Base-by-base conservation (phyloP, 192 early-diverging fungal genomes). In the Coemansia sp. region DNA sequence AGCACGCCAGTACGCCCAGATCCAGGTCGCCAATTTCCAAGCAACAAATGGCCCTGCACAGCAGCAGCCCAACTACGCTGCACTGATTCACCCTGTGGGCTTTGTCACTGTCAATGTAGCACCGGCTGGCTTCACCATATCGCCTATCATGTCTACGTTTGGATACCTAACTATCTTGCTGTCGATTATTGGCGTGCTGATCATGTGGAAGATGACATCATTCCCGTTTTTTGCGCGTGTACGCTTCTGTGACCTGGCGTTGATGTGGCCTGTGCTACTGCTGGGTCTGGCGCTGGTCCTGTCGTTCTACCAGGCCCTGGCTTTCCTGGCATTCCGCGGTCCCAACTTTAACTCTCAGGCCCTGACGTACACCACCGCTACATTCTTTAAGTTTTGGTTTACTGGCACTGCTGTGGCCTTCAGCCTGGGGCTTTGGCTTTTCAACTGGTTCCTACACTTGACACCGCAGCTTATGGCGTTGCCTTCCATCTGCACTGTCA, bases 321-420 rank as follows among this genome's bases (percentile, higher is more conserved):
- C 75, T 0, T 62, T 78, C 54, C 56, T 78, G 44, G 75, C 70
- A 0, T 78, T 65, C 59, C 60, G 67, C 9, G 75, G 75, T 7
- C 75, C 75, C 34, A 52, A 56, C 25, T 78, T 66, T 54, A 69
- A 69, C 58, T 20, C 47, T 5, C 55, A 54, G 37, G 67, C 70
- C 3, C 70, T 68, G 11, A 57, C 58, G 3, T 78, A 72, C 60
- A 78, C 75, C 0, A 46, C 48, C 11, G 75, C 70, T 1, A 60
- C 70, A 0, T 78, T 78, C 47, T 78, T 78, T 70, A 72, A 72
- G 51, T 57, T 78, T 15, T 78, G 75, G 75, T 78, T 78, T 42
- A 73, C 63, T 12, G 21, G 53, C 10, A 60, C 67, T 15, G 70
- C 66, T 0, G 75, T 73, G 11, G 58, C 58, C 4, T 31, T 66